Conservation (phyloP, 257 asterid genomes). For the Nicotiana tabacum region DNA sequence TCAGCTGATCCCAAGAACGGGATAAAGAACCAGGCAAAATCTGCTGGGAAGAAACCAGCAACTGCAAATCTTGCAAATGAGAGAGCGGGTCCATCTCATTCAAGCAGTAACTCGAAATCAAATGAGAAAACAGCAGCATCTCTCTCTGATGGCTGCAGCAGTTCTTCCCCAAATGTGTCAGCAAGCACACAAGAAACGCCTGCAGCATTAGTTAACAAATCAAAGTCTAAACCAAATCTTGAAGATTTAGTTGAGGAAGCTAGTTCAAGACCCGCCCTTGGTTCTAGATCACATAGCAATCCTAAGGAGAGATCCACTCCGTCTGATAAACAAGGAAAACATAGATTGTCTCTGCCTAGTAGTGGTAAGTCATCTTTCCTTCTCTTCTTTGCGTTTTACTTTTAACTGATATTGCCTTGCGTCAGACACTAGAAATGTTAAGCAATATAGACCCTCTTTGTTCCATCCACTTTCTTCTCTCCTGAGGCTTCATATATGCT, state of each 20-base stretch:
- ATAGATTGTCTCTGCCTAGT: conserved; percentile 72
- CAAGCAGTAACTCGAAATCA: conserved; percentile 45
- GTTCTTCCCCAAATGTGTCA: conserved; percentile 53
- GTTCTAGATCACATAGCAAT: conserved; percentile 69
- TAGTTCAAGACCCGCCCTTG: conserved; percentile 44
- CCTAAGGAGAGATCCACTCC: conserved; percentile 75
- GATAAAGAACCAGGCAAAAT: conserved; percentile 32
- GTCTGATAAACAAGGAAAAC: conserved; percentile 63
- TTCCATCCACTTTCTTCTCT: neutral
- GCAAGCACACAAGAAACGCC: conserved; percentile 47
- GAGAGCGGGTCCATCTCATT: conserved; percentile 39
- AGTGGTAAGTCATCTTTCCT: conserved; percentile 49
- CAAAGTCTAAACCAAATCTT: conserved; percentile 44
- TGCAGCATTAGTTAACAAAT: conserved; percentile 19
- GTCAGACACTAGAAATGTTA: neutral
- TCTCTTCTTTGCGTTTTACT: conserved; percentile 8
- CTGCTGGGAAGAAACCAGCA: conserved; percentile 40
- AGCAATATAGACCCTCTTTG: neutral
- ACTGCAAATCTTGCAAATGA: conserved; percentile 41
- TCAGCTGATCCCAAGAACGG: conserved; percentile 41
- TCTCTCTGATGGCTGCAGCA: conserved; percentile 59
- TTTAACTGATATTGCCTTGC: neutral
- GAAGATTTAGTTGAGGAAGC: conserved; percentile 66
- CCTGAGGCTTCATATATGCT: neutral
- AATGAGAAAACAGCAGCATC: conserved; percentile 52